Evolutionary conservation across 2,329 filamentous ascomycete genomes (phyloP), one percentile per base, ranked within the genome.

Genomic region (Botrytis deweyae): DNA sequence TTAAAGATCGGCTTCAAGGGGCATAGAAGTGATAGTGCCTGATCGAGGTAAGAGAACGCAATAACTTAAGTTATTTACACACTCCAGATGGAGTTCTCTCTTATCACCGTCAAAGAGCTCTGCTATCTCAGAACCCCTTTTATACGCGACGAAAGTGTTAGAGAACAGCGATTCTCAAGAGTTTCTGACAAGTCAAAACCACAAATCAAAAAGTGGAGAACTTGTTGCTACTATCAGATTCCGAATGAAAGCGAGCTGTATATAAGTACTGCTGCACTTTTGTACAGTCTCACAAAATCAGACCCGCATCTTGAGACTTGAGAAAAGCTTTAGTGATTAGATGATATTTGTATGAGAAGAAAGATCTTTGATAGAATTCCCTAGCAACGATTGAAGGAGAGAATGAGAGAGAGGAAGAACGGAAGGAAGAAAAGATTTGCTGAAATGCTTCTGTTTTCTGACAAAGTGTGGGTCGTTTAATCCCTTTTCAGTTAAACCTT

Each of bases 281-380:
- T 46, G 20, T 70, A 68, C 63, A 52, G 61, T n/a, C 58, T 73
- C 63, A 33, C 58, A 4, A 59, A 40, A 29, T 68, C 16, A 68
- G 49, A 55, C 46, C 65, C 46, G 46, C 46, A 68, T 68, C 65
- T 55, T 68, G 36, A 55, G 3, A 25, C 65, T 55, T 68, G 36
- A 55, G 3, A 25, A 14, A n/a, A 55, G 46, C 8, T 46, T 33
- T 20, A 63, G 42, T 42, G 44, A 59, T 49, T 22, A 40, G 20
- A 58, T 68, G 14, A 67, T 18, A 25, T 49, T 36, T 38, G 20
- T 49, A 18, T 40, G 22, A 55, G 46, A 40, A 40, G n/a, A 40
- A n/a, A 40, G 33, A 52, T 52, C 7, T 52, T 67, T 40, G 22
- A 6, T 12, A 40, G 33, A 29, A 22, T 10, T 33, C 18, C 40